Evolutionary conservation across 2,329 filamentous ascomycete species (phyloP).

Genomic region (Trichoderma pleuroti): DNA sequence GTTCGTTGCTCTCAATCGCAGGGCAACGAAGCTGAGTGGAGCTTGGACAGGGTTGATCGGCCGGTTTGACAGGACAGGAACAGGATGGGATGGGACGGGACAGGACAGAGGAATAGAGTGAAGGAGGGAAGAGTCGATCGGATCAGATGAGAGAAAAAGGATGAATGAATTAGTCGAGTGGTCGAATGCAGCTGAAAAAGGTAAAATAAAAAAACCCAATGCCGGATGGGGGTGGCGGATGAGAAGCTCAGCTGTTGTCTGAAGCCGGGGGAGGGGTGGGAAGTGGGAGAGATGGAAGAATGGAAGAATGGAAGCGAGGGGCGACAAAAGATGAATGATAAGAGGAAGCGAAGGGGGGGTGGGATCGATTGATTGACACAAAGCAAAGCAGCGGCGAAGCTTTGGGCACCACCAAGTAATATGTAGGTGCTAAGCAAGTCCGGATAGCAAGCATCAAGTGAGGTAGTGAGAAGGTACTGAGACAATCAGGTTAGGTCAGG

Average conservation of each 20-base stretch:
- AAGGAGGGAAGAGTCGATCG: neutral
- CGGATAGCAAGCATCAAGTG: neutral
- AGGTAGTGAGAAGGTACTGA: neutral
- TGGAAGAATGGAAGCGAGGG: neutral
- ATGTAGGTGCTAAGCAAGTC: neutral
- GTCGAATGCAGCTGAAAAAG: neutral
- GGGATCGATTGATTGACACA: neutral
- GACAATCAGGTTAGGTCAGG: neutral
- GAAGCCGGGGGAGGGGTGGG: neutral
- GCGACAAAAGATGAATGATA: neutral
- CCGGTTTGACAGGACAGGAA: neutral
- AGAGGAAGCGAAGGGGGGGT: neutral
- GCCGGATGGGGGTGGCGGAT: neutral
- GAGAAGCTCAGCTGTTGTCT: neutral
- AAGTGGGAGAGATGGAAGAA: neutral
- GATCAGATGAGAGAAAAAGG: neutral
- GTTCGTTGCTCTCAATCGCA: neutral
- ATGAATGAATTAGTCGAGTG: neutral
- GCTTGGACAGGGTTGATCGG: constrained; percentile 1
- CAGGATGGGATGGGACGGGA: neutral
- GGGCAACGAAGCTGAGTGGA: constrained; percentile 4
- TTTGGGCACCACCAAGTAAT: neutral
- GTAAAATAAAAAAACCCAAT: neutral
- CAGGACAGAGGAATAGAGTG: neutral
- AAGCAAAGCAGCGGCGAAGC: neutral